Evolutionary conservation across 139 green algal species (phyloP), one percentile per base, ranked within the genome.

Genomic region (Haematococcus lacustris): DNA sequence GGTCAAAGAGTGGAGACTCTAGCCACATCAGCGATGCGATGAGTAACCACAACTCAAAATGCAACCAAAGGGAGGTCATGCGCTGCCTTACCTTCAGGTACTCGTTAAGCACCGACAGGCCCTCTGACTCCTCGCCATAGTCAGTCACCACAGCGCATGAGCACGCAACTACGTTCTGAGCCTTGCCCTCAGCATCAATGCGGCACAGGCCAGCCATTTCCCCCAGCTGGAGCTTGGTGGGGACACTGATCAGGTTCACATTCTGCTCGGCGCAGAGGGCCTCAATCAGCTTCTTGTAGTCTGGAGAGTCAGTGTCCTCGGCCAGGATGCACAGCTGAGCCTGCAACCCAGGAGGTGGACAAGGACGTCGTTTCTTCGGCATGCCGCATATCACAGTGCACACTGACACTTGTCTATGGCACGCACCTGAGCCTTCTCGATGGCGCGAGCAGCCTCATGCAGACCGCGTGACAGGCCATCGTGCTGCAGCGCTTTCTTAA

Each of bases 221-320:
- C 75, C 93, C 93, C 66, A 98, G 91, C 67, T 72, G 43, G 80
- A 93, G 86, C 92, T 97, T 94, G 76, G 90, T 91, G n/a, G 91
- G 89, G 51, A 98, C 92, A 38, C 85, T 90, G 75, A 99, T 94
- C 62, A 99, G 86, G 90, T 91, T 92, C 17, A 99, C 93, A 74
- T 91, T 91, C 76, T 98, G 88, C 92, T 99, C 96, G 40, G 89
- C 83, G 87, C 95, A 99, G 66, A 99, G 91, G 0, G 91, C 96
- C 90, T 98, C 89, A 33, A 99, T 95, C 57, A 99, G 92, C 79
- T 99, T 99, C 83, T 94, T 97, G 90, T 98, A 99, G 86, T 98
- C 94, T 68, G 93, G 88, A 86, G 99, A 90, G 89, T 98, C 93
- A 91, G 94, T 98, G 90, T 99, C 93, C 79, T 98, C 88, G 35